phyloP scores from a whole-genome alignment of 148 eudicot species.

The Vaccinium darrowii region DNA sequence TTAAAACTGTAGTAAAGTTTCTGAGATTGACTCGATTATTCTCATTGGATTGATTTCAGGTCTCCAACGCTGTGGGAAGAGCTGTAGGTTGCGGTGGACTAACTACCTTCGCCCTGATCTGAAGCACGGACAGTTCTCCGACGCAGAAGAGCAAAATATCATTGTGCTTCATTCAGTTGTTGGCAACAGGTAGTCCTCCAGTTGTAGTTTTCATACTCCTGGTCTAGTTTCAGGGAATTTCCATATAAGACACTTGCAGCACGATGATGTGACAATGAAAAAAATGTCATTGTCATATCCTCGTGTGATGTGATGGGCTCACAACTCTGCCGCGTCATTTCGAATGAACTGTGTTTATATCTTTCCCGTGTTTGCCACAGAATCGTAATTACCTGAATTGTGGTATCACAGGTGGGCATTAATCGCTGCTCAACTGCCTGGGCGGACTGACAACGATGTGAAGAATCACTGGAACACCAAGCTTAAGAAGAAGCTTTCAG shows the following conservation, averaged over 20 bases:
- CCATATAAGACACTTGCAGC: not conserved
- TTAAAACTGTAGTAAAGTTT: not conserved
- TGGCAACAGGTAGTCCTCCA: slow-evolving; percentile 66
- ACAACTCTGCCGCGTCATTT: not conserved
- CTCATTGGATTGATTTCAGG: slow-evolving; percentile 33
- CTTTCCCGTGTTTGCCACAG: not conserved
- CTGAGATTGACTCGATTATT: not conserved
- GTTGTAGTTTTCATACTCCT: not conserved
- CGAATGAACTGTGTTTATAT: not conserved
- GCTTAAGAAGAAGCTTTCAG: slow-evolving; percentile 87
- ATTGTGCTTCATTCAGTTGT: slow-evolving; percentile 86
- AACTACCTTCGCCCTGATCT: slow-evolving; percentile 95
- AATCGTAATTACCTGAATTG: not conserved
- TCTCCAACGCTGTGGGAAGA: slow-evolving; percentile 91
- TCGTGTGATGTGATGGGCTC: not conserved
- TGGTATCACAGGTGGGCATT: slow-evolving; percentile 66
- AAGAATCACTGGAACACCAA: slow-evolving; percentile 99
- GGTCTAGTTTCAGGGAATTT: not conserved
- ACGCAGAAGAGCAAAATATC: slow-evolving; percentile 83
- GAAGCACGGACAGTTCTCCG: slow-evolving; percentile 82
- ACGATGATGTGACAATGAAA: not conserved
- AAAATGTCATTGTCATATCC: not conserved
- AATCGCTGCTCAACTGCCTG: slow-evolving; percentile 91
- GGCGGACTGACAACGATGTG: slow-evolving; percentile 92
- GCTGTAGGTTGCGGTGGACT: slow-evolving; percentile 93